Percentiles rank a stretch among this genome's conserved stretches.
phyloP scores from a whole-genome alignment of 306 rosid genomes.

The Cajanus cajan region DNA sequence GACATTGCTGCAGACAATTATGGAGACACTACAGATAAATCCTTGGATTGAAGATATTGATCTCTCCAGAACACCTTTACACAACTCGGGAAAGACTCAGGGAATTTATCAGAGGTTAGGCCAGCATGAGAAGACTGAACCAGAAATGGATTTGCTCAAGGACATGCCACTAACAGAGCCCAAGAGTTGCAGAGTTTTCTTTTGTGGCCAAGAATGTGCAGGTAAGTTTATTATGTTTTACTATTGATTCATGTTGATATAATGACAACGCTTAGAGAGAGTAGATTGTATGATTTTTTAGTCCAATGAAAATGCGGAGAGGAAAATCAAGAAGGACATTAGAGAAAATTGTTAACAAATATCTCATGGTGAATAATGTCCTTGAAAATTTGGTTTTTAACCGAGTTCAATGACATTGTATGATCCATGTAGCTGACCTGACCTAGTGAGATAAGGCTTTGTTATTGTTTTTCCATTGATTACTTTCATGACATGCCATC shows the following conservation, averaged over 20 bases:
- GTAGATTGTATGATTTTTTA: too few relatives aligned
- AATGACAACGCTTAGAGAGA: too few relatives aligned
- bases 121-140: conserved; percentile 81
- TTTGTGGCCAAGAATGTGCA: conserved; percentile 92
- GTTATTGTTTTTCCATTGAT: not conserved
- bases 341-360: too few relatives aligned
- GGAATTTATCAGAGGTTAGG: conserved; percentile 74
- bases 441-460: not conserved
- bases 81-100: conserved; percentile 65
- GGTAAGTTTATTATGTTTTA: conserved; percentile 41
- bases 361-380: too few relatives aligned
- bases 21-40: conserved; percentile 81
- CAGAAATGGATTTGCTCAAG: conserved; percentile 75
- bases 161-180: conserved; percentile 89
- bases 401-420: too few relatives aligned
- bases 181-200: conserved; percentile 83
- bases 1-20: conserved; percentile 57
- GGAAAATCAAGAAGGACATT: too few relatives aligned
- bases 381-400: too few relatives aligned
- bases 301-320: too few relatives aligned
- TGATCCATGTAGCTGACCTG: too few relatives aligned
- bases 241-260: too few relatives aligned
- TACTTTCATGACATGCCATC: not conserved
- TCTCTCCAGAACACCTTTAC: conserved; percentile 79
- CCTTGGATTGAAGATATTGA: conserved; percentile 96